Percentiles rank a stretch among this genome's conserved stretches.
Evolutionary conservation across 257 asterid genomes (phyloP).

Genomic region (Solanum clarkiae): DNA sequence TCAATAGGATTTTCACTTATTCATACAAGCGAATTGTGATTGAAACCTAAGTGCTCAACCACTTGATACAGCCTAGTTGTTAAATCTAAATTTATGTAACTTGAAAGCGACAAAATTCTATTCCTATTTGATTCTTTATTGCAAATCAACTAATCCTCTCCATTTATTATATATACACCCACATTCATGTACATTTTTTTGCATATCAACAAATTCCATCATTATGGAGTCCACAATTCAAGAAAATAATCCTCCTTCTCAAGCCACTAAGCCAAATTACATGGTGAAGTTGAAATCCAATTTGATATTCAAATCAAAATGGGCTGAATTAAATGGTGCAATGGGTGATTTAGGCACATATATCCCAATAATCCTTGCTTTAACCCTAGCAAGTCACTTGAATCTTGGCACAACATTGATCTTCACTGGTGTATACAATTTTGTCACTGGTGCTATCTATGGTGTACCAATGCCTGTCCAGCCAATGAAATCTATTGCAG

Average conservation of each 20-base stretch:
- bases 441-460: constrained; percentile 61
- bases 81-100: not conserved
- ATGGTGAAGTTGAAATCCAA: constrained; percentile 24
- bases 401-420: constrained; percentile 67
- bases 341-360: constrained; percentile 86
- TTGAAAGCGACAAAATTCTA: not conserved
- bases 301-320: constrained; percentile 35
- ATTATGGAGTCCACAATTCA: not conserved
- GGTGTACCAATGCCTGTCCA: constrained; percentile 97
- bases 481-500: constrained; percentile 99
- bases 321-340: constrained; percentile 71
- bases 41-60: not conserved
- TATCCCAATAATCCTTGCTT: constrained; percentile 51
- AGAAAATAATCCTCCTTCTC: not conserved
- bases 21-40: no score
- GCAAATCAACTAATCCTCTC: not conserved
- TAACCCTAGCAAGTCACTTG: constrained; percentile 55
- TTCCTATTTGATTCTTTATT: not conserved
- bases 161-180: not conserved
- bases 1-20: no score
- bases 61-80: not conserved
- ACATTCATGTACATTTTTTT: not conserved
- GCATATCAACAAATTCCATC: not conserved
- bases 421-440: constrained; percentile 71
- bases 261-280: constrained; percentile 6